A percentile compares a stretch with the other conserved stretches of the same genome.
phyloP scores from a whole-genome alignment of 768 basidiomycete genomes.

The Boletus vermiculosoides region DNA sequence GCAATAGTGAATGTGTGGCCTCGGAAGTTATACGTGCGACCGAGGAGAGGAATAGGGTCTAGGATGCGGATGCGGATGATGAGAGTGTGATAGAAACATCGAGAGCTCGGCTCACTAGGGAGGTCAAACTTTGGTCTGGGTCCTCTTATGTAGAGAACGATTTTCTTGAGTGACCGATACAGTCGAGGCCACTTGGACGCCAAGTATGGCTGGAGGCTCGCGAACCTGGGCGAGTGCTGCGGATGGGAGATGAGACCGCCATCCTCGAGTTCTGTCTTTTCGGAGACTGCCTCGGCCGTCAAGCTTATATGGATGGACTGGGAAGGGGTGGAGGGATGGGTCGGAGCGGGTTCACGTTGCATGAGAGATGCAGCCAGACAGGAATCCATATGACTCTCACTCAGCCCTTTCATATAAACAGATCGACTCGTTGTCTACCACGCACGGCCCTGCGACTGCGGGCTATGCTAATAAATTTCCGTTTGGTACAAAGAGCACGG shows the following conservation, averaged over 20 bases:
- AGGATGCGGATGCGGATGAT: background rate
- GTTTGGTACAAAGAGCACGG: background rate
- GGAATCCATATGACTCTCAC: background rate
- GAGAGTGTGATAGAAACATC: background rate
- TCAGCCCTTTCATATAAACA: slow-evolving; percentile 6
- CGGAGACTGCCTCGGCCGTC: background rate
- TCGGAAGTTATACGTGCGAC: slow-evolving; percentile 44
- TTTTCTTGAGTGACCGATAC: slow-evolving; percentile 7
- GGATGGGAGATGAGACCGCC: background rate
- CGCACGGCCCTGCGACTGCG: background rate
- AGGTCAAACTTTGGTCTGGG: slow-evolving; percentile 56
- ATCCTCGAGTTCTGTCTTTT: slow-evolving; percentile 5
- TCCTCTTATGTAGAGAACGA: slow-evolving; percentile 48
- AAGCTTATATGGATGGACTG: slow-evolving; percentile 15
- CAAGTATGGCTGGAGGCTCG: slow-evolving; percentile 8
- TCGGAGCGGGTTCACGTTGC: slow-evolving; percentile 2
- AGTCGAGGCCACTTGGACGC: slow-evolving; percentile 21
- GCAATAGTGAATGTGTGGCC: slow-evolving; percentile 39
- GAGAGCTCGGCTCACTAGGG: slow-evolving; percentile 36
- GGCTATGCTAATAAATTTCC: background rate
- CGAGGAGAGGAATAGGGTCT: slow-evolving; percentile 58
- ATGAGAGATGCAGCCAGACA: slow-evolving; percentile 6
- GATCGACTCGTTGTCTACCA: background rate
- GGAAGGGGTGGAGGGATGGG: slow-evolving; percentile 3
- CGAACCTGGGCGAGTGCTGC: background rate